A percentile compares a stretch with the other conserved stretches of the same genome.
Evolutionary conservation across 1,139 yeast species (phyloP).

Genomic region (Kurtzmaniella quercitrusa): DNA sequence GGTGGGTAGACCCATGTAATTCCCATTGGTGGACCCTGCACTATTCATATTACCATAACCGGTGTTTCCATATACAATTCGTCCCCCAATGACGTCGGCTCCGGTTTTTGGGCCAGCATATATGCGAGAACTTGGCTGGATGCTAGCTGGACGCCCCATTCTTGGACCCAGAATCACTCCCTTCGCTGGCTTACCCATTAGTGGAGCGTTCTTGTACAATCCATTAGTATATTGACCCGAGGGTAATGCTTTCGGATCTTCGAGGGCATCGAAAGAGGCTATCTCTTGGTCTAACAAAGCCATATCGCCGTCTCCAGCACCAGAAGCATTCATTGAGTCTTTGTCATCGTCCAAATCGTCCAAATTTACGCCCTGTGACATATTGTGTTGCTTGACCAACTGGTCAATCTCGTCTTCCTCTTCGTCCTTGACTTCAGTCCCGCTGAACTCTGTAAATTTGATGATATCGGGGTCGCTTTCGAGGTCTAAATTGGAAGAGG

Average conservation of each 20-base stretch:
- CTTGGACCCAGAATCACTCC: slow-evolving; percentile 10
- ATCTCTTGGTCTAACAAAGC: slow-evolving; percentile 37
- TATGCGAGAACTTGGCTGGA: slow-evolving; percentile 39
- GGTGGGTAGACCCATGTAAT: slow-evolving; percentile 18
- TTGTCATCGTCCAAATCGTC: slow-evolving; percentile 18
- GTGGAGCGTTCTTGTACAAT: slow-evolving; percentile 19
- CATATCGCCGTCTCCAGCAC: not conserved
- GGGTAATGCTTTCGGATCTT: slow-evolving; percentile 23
- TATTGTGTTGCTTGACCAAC: slow-evolving; percentile 31
- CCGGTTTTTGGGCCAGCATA: slow-evolving; percentile 18
- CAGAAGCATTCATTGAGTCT: slow-evolving; percentile 10
- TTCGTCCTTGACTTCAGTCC: slow-evolving; percentile 30
- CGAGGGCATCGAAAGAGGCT: slow-evolving; percentile 36
- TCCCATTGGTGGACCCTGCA: slow-evolving; percentile 8
- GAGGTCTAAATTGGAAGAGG: slow-evolving; percentile 14
- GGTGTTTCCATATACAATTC: slow-evolving; percentile 1
- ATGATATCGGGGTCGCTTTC: slow-evolving; percentile 16
- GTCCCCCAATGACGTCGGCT: slow-evolving; percentile 4
- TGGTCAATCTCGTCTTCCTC: slow-evolving; percentile 34
- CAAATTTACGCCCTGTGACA: slow-evolving; percentile 28
- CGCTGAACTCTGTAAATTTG: slow-evolving; percentile 22
- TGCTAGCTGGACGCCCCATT: slow-evolving; percentile 46
- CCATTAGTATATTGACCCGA: slow-evolving; percentile 6
- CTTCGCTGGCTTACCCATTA: slow-evolving; percentile 36
- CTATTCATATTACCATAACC: slow-evolving; percentile 14